Evolutionary conservation across 163 green algal genomes (phyloP), one percentile per base, ranked within the genome.

Genomic region (Chlorella variabilis): DNA sequence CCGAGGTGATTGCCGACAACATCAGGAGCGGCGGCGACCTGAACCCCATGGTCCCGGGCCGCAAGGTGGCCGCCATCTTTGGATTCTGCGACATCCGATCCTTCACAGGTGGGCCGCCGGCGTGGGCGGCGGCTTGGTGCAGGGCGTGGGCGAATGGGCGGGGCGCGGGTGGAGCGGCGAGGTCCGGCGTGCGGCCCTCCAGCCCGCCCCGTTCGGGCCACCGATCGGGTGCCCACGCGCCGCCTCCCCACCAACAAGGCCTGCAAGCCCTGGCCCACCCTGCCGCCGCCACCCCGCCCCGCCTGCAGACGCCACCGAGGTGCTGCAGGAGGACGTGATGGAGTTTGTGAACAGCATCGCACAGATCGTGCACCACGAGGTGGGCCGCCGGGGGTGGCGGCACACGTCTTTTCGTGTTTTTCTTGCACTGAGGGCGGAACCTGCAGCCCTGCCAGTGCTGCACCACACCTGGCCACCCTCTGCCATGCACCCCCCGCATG

Each of bases 301-400:
- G 21, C 3, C 15, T 34, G 66, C 77, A 83, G 96, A 98, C 71
- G 90, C 94, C 27, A 99, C 96, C 0, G 96, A 99, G 87, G 93
- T 98, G 77, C 85, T 98, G 78, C 93, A 98, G 75, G 94, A 98
- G 87, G 95, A 94, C 13, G 90, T 99, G 42, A 98, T 99, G 96
- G 94, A 98, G 89, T 99, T 97, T 91, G 96, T 99, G 18, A 99
- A 99, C 89, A 91, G 87, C 65, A 98, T 99, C 51, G 95, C 94
- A 4, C 90, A 93, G 49, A 96, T 99, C 54, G 96, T 98, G 66
- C 96, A 99, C 87, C 92, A 89, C 18, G 91, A 95, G 76, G 94
- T 97, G 33, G n/a, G n/a, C n/a, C n/a, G n/a, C n/a, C n/a, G n/a
- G n/a, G n/a, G n/a, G n/a, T n/a, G n/a, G n/a, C n/a, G n/a, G n/a